Evolutionary conservation across 2,329 filamentous ascomycete species (phyloP).

Genomic region (Beauveria asiatica): DNA sequence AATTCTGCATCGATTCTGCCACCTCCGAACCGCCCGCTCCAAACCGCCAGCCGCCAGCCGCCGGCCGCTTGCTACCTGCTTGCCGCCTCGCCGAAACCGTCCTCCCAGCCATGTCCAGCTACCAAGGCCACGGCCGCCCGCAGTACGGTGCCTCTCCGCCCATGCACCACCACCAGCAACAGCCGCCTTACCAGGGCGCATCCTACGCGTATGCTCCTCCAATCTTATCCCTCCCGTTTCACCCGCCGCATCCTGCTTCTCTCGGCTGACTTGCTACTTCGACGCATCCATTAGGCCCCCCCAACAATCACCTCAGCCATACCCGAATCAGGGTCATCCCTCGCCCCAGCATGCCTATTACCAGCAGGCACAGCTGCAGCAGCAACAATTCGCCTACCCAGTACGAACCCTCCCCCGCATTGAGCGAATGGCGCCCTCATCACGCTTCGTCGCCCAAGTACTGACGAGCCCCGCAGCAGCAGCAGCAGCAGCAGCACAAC

Average conservation of each 20-base stretch:
- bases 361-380: slow-evolving; percentile 37
- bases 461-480: slow-evolving; percentile 16
- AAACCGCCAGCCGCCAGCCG: neutral
- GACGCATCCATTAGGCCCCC: neutral
- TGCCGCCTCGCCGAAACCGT: neutral
- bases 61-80: neutral
- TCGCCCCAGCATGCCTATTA: slow-evolving; percentile 35
- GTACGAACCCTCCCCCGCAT: slow-evolving; percentile 17
- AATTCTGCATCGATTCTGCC: neutral
- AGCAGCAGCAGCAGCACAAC: neutral
- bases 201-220: neutral
- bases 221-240: neutral
- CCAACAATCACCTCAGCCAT: slow-evolving; percentile 17
- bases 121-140: slow-evolving; percentile 5
- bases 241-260: neutral
- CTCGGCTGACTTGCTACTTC: neutral
- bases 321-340: slow-evolving; percentile 34
- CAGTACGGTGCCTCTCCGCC: slow-evolving; percentile 6
- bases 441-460: neutral
- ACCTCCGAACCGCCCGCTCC: neutral
- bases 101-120: slow-evolving; percentile 3
- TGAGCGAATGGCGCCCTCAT: neutral
- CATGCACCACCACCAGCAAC: neutral
- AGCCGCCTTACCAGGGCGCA: slow-evolving; percentile 2
- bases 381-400: slow-evolving; percentile 38